phyloP scores from a whole-genome alignment of 495 filamentous ascomycete species.

The Penicillium samsonianum region DNA sequence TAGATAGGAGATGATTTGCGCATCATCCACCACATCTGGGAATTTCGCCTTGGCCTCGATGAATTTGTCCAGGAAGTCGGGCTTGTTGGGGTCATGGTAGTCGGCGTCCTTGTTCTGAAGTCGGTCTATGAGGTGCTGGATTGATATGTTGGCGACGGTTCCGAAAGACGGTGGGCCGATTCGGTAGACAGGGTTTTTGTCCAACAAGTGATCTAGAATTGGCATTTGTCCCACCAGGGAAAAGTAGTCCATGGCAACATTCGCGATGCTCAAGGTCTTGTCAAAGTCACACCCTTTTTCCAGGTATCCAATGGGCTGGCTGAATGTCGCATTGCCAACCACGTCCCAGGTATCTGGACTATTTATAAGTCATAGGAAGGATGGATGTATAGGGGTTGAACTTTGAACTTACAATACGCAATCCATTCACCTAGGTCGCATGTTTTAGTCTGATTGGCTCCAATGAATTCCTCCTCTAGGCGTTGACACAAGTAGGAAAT shows the following conservation, averaged over 20 bases:
- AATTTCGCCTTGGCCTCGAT: slow-evolving; percentile 34
- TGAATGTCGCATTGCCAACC: slow-evolving; percentile 36
- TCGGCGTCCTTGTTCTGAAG: slow-evolving; percentile 19
- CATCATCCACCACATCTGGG: slow-evolving; percentile 32
- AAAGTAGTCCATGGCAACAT: slow-evolving; percentile 29
- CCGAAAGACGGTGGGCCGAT: slow-evolving; percentile 28
- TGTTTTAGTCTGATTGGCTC: slow-evolving; percentile 15
- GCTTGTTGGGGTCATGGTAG: slow-evolving; percentile 21
- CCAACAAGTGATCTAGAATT: slow-evolving; percentile 58
- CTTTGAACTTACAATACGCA: slow-evolving; percentile 23
- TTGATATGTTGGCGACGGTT: slow-evolving; percentile 26
- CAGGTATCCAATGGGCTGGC: slow-evolving; percentile 39
- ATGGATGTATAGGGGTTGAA: neutral
- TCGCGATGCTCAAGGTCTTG: slow-evolving; percentile 14
- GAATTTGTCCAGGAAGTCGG: slow-evolving; percentile 40
- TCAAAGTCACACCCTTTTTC: slow-evolving; percentile 39
- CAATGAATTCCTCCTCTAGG: slow-evolving; percentile 37
- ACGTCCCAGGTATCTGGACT: slow-evolving; percentile 40
- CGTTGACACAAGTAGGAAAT: slow-evolving; percentile 34
- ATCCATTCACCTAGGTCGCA: slow-evolving; percentile 39
- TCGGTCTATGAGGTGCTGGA: slow-evolving; percentile 26
- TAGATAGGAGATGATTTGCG: slow-evolving; percentile 36
- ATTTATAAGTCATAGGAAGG: neutral
- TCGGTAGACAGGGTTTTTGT: slow-evolving; percentile 54
- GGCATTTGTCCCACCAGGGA: slow-evolving; percentile 57